Conservation (phyloP, 192 early-diverging fungal genomes). For the Coemansia aciculifera region DNA sequence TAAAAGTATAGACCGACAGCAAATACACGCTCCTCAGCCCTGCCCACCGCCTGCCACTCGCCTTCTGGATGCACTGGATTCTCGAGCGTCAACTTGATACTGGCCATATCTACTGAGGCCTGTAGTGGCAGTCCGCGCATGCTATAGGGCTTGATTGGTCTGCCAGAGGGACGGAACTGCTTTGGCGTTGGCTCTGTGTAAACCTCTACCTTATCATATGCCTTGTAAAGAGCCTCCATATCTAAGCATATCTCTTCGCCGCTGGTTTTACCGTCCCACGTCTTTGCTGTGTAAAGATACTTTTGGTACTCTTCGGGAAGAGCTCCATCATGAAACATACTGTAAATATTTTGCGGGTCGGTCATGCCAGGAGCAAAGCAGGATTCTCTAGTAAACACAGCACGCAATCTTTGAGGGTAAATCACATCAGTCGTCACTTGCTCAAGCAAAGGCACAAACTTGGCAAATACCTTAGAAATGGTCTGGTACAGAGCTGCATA, state of each 20-base stretch:
- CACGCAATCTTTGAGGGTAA: neutral
- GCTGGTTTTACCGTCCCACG: no score
- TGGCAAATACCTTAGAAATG: constrained; percentile 45
- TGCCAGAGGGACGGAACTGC: constrained; percentile 26
- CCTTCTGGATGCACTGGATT: constrained; percentile 58
- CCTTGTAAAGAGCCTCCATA: constrained; percentile 8
- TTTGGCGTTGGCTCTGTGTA: constrained; percentile 27
- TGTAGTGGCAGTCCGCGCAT: constrained; percentile 51
- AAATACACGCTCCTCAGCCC: constrained; percentile 67
- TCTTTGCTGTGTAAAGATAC: neutral
- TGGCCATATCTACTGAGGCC: constrained; percentile 72
- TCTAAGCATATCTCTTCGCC: neutral
- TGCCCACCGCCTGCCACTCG: constrained; percentile 73
- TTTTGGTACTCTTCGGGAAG: constrained; percentile 1
- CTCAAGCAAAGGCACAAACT: constrained; percentile 63
- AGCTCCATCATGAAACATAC: neutral
- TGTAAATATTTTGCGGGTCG: neutral
- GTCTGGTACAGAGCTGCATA: constrained; percentile 45
- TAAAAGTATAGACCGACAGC: constrained; percentile 76
- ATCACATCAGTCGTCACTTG: constrained; percentile 23
- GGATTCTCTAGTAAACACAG: neutral
- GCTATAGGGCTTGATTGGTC: constrained; percentile 24
- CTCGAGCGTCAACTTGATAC: constrained; percentile 64
- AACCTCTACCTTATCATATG: neutral
- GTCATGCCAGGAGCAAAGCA: neutral